Base-by-base conservation (phyloP, 2,329 filamentous ascomycete species). In the Fusarium equiseti region DNA sequence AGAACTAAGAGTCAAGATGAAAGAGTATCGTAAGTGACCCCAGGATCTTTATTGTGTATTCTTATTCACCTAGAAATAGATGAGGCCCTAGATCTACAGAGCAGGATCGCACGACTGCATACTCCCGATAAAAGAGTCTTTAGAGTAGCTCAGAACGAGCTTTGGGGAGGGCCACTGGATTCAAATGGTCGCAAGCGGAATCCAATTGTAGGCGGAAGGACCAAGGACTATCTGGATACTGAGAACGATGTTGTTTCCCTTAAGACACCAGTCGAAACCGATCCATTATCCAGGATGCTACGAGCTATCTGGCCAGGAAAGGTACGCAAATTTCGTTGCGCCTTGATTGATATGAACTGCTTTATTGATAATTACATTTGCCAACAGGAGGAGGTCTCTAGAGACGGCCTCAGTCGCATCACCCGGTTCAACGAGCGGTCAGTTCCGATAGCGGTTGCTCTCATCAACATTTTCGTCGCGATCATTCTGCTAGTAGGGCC, bases 1-100 rank as follows among this genome's bases (percentile, higher is more conserved):
- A 0, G 26, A 63, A 3, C 43, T 63, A 0, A 40, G 59, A 8
- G 0, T 0, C 0, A 63, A 62, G 15, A 48, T 49, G 0, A 58
- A 63, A 9, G 59, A 66, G 22, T 63, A 66, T 46, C 53, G 59
- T 63, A 29, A 10, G n/a, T n/a, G n/a, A n/a, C n/a, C n/a, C n/a
- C n/a, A n/a, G n/a, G n/a, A n/a, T n/a, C n/a, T n/a, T n/a, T n/a
- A n/a, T n/a, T n/a, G n/a, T n/a, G n/a, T n/a, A n/a, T n/a, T n/a
- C n/a, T n/a, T n/a, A n/a, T n/a, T n/a, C n/a, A n/a, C n/a, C n/a
- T n/a, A n/a, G n/a, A n/a, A n/a, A 13, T 31, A 64, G 63, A 66
- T 3, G 54, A 67, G 3, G 63, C 63, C 0, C 0, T 64, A 0
- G 49, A 48, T 0, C 12, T 60, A 13, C 63, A 67, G 2, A 48